Conservation (phyloP, 495 filamentous ascomycete species). For the Opeltia flavorubescens region DNA sequence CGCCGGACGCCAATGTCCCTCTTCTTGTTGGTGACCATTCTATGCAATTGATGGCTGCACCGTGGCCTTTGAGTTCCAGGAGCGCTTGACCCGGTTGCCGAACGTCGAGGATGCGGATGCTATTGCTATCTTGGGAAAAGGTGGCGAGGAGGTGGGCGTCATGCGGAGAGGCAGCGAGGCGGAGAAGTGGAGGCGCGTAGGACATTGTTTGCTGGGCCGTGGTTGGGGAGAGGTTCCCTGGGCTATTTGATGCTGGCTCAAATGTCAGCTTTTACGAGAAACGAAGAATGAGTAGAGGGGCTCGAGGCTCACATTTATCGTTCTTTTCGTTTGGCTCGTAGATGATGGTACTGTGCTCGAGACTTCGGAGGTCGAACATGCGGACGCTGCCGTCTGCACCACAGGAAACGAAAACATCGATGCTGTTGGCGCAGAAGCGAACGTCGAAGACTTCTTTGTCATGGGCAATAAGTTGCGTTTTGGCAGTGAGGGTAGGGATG, state of each 20-base stretch:
- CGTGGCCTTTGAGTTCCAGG: conserved; percentile 86
- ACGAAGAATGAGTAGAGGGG: not conserved
- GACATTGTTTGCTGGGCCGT: conserved; percentile 59
- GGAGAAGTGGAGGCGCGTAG: conserved; percentile 71
- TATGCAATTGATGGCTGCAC: conserved; percentile 71
- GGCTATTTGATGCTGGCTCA: conserved; percentile 21
- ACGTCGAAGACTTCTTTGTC: conserved; percentile 99
- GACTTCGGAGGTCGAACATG: conserved; percentile 95
- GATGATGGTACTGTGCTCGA: conserved; percentile 98
- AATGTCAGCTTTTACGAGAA: conserved; percentile 1
- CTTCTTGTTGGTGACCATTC: conserved; percentile 87
- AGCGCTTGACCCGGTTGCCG: conserved; percentile 93
- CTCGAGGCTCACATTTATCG: conserved; percentile 50
- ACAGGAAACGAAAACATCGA: conserved; percentile 95
- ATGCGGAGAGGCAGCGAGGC: conserved; percentile 84
- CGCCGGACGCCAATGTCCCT: conserved; percentile 82
- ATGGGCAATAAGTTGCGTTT: conserved; percentile 96
- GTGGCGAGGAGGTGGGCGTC: conserved; percentile 92
- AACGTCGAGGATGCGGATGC: conserved; percentile 92
- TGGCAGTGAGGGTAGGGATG: conserved; percentile 92
- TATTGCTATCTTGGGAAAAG: conserved; percentile 82
- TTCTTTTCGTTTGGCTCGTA: conserved; percentile 90
- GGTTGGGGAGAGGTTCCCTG: conserved; percentile 47
- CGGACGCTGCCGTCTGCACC: conserved; percentile 95
- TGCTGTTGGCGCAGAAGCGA: conserved; percentile 87